Evolutionary conservation across 768 basidiomycete genomes (phyloP), one percentile per base, ranked within the genome.

Genomic region (Cubamyces sp.): DNA sequence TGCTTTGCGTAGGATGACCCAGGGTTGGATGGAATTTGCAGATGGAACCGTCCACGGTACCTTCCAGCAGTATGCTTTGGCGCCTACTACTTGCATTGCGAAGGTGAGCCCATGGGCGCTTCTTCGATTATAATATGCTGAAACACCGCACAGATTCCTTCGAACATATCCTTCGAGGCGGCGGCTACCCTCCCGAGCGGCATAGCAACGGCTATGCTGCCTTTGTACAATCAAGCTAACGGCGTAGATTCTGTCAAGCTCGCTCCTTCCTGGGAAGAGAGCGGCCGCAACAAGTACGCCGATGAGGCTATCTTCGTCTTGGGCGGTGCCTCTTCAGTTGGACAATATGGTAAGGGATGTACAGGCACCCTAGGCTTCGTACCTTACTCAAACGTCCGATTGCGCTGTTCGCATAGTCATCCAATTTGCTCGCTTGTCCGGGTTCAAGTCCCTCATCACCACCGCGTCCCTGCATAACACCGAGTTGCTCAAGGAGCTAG

Each of bases 371-470:
- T 47, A 21, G 2, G 39, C 18, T 54, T 7, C 25, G 16, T 25
- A 2, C 39, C n/a, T 1, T 42, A 21, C 11, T 23, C 25, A 21
- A 26, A 18, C 37, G 21, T 34, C 25, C 25, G 18, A 11, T 12
- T 40, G 8, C 3, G 6, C 45, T 25, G 9, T 18, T 8, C 11
- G 25, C 15, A 30, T 62, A 71, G 69, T 59, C 12, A 69, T 74
- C 34, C 73, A 73, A 56, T 47, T 71, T 2, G 73, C 73, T 0
- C 65, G 61, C 25, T 52, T 74, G 9, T 71, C 73, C 8, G 73
- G 73, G 1, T 74, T 73, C 68, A 57, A 66, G n/a, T 71, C 71
- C 34, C 70, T 74, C 60, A 66, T 74, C 54, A 60, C 68, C 4
- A 73, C 70, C 14, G 69, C 70, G 3, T 74, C 73, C 12, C 57